Evolutionary conservation across 179 eudicot genomes (phyloP).

Genomic region (Pouteria campechiana): DNA sequence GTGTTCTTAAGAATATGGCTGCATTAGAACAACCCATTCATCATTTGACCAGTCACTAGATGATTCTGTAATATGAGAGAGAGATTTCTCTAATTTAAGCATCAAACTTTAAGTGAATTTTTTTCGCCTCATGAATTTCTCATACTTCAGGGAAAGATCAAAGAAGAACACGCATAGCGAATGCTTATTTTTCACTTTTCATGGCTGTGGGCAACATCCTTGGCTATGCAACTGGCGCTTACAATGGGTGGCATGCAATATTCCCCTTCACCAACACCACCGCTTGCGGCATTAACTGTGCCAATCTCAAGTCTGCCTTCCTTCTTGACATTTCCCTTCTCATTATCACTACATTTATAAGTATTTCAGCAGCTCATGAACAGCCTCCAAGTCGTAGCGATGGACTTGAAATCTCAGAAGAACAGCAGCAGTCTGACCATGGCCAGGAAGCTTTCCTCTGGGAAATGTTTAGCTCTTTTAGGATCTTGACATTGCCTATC

Average conservation of each 20-base stretch:
- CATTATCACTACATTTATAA: constrained; percentile 60
- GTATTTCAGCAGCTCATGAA: constrained; percentile 69
- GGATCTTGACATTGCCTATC: constrained; percentile 56
- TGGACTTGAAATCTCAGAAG: constrained; percentile 12
- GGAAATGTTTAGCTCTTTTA: constrained; percentile 87
- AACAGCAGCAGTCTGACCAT: constrained; percentile 31
- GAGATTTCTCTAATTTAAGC: too few species aligned
- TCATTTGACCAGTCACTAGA: too few species aligned
- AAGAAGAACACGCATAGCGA: constrained; percentile 91
- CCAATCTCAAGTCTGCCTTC: constrained; percentile 94
- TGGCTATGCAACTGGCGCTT: constrained; percentile 94
- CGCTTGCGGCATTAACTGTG: constrained; percentile 68
- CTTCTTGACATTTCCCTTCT: constrained; percentile 62
- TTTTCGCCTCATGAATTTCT: not conserved
- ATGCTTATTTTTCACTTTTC: constrained; percentile 92
- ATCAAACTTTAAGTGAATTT: too few species aligned
- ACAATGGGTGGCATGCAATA: constrained; percentile 61
- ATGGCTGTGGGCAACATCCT: constrained; percentile 96
- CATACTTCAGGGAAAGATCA: constrained; percentile 64
- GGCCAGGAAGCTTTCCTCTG: constrained; percentile 89
- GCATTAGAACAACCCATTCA: too few species aligned
- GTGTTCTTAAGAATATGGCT: too few species aligned
- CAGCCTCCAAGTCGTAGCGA: constrained; percentile 29
- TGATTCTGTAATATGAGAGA: too few species aligned
- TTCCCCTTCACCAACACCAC: constrained; percentile 67